Percentiles rank a stretch among this genome's conserved stretches.
Evolutionary conservation across 163 green algal genomes (phyloP).

Genomic region (Trebouxiophyceae sp.): DNA sequence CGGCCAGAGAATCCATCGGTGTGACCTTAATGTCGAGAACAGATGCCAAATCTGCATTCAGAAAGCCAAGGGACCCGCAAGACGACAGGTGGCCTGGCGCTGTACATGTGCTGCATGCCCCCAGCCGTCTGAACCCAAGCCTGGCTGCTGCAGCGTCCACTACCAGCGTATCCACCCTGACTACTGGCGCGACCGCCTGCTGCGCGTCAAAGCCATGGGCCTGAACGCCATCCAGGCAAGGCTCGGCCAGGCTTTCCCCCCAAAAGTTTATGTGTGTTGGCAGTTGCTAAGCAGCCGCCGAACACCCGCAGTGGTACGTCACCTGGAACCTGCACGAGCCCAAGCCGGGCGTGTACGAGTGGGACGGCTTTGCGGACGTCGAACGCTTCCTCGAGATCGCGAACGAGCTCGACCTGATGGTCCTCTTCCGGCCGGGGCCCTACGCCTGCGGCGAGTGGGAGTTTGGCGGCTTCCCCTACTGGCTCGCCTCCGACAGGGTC

Average conservation of each 20-base stretch:
- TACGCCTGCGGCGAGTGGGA: conserved; percentile 70
- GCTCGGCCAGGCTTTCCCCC: background rate
- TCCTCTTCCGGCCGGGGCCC: conserved; percentile 47
- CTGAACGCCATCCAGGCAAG: conserved; percentile 35
- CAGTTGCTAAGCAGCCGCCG: background rate
- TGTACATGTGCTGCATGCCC: conserved; percentile 1
- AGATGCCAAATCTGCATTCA: no score
- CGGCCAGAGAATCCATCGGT: no score
- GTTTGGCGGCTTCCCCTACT: conserved; percentile 53
- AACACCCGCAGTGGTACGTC: conserved; percentile 30
- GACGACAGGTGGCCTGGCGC: no score
- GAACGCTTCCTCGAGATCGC: conserved; percentile 36
- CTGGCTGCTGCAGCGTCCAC: conserved; percentile 21
- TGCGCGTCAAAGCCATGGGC: conserved; percentile 24
- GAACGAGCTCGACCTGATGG: conserved; percentile 27
- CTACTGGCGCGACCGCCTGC: conserved; percentile 36
- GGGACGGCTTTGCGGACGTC: conserved; percentile 30
- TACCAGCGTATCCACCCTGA: conserved; percentile 38
- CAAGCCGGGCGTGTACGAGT: conserved; percentile 26
- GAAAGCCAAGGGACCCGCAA: no score
- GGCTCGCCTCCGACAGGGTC: conserved; percentile 29
- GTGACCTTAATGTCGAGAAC: no score
- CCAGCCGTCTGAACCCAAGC: no score
- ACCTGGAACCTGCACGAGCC: conserved; percentile 60
- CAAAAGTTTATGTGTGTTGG: background rate